Evolutionary conservation across 306 rosid genomes (phyloP), one percentile per base, ranked within the genome.

Genomic region (Quercus variabilis): DNA sequence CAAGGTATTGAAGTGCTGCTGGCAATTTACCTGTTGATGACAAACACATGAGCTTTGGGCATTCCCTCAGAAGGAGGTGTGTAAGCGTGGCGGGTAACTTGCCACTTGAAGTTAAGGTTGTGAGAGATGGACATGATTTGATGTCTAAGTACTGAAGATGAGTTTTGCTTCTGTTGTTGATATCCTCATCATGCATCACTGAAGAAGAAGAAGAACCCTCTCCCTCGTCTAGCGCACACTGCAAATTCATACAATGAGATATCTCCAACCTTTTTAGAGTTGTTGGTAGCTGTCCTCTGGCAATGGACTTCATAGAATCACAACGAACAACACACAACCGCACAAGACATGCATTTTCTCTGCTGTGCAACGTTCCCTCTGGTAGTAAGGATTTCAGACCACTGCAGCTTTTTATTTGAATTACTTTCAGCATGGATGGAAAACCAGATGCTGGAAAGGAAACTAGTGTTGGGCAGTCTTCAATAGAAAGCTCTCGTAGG

Each of bases 51-150:
- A 62, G 72, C 55, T 56, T 25, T 4, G 55, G 28, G 55, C 68
- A 23, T 2, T 55, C 69, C 56, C 69, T 54, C 14, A 77, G 73
- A 68, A 7, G 71, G 59, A 83, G 41, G 9, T 5, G 46, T 46
- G 77, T 77, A 75, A 81, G 76, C 1, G 77, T 25, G 17, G 30
- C 55, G 6, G 78, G 78, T 60, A 81, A 76, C 7, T 73, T 51
- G 6, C 64, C 70, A 25, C 73, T 76, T 55, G 31, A 6, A 60
- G 73, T 70, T 52, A 81, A 49, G 62, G 54, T 71, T 1, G 20
- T 31, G 18, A 81, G 77, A 13, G 81, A 76, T 59, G 74, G 84
- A 76, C 80, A 81, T 2, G 28, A 1, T 5, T 2, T 0, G 41
- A 76, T 30, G 3, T 6, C 3, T 56, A 82, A 11, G 17, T 21